Conservation (phyloP, 495 filamentous ascomycete genomes). For the Aspergillus asperescens region DNA sequence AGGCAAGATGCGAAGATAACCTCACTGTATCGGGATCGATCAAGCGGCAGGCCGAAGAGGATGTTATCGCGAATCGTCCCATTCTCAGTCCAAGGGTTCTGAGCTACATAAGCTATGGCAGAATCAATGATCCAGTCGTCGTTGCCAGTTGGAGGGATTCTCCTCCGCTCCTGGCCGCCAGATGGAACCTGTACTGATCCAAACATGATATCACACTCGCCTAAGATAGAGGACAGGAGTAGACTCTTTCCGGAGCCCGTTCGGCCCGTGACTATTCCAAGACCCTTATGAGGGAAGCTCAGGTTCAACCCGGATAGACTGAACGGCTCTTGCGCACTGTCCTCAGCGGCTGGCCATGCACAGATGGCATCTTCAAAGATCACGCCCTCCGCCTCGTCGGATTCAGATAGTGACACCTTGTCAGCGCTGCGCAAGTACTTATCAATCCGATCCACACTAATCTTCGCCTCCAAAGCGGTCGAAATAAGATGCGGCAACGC, state of each 20-base stretch:
- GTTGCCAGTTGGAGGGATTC: constrained; percentile 48
- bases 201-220: constrained; percentile 47
- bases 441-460: no score
- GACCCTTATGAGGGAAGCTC: constrained; percentile 61
- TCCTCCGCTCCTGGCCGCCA: constrained; percentile 26
- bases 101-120: constrained; percentile 66
- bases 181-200: constrained; percentile 44
- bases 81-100: constrained; percentile 80
- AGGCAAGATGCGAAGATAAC: constrained; percentile 62
- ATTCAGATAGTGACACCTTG: no score
- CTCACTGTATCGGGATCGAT: constrained; percentile 56
- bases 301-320: no score
- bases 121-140: constrained; percentile 66
- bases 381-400: no score
- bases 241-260: constrained; percentile 58
- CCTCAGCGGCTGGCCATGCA: no score
- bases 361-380: no score
- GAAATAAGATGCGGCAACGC: no score
- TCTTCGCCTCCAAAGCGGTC: no score
- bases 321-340: no score
- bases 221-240: constrained; percentile 54
- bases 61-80: constrained; percentile 71
- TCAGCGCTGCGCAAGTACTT: no score
- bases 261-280: constrained; percentile 53
- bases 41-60: constrained; percentile 61